Evolutionary conservation across 2,329 filamentous ascomycete species (phyloP), one percentile per base, ranked within the genome.

Genomic region (Pestalotiopsis fici): DNA sequence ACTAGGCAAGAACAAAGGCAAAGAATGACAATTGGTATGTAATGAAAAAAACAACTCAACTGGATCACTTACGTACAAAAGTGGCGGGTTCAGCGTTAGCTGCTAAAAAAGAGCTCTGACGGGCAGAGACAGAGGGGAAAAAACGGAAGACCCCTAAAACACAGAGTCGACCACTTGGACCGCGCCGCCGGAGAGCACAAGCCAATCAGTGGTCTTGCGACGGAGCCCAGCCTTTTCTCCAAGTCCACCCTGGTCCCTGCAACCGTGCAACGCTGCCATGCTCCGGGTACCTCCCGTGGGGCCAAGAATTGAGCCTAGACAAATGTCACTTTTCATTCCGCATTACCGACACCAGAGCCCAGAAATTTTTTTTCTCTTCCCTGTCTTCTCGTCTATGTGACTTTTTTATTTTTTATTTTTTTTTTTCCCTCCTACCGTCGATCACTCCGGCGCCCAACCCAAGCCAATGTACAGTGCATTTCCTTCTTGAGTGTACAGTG

Each of bases 191-290:
- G 63, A 31, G 13, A 59, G 50, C 43, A 60, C 13, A 35, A n/a
- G 28, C 63, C 63, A 65, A 65, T 65, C 28, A 65, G 28, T 39
- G 23, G 27, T 47, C 21, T 21, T 18, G 54, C 28, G 50, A 56
- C 25, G 62, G 62, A 43, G n/a, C 63, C 50, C 63, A 57, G 47
- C 12, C 63, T 54, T 56, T 65, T 65, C 50, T 59, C 54, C 50
- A 65, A 65, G 63, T n/a, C 23, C 21, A 54, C 63, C 23, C 56
- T 65, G n/a, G 56, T 65, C 63, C 63, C 54, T 65, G 63, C 18
- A 35, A 35, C 31, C 31, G 31, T 35, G 31, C 31, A 35, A 57
- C 5, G 27, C 27, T 18, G 27, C 50, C 63, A 25, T 39, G 28
- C 31, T 65, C 37, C 25, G 21, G 50, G 57, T 60, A 60, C 57